Evolutionary conservation across 331 rosid species (phyloP).

Genomic region (Erythrophleum ivorense): DNA sequence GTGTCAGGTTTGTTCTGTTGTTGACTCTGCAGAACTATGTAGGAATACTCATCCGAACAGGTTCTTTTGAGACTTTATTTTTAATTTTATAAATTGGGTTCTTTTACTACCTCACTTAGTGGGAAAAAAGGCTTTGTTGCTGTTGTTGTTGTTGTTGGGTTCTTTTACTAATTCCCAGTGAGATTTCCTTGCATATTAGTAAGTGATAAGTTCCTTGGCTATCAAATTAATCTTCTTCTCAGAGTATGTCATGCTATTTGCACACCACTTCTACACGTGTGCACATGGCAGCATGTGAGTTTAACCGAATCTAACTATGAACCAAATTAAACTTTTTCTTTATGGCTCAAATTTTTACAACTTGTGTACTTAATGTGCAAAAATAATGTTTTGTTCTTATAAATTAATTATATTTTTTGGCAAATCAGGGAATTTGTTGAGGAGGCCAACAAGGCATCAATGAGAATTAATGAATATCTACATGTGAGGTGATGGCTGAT

Average conservation of each 20-base stretch:
- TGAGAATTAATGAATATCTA: slow-evolving; percentile 79
- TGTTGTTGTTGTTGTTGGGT: too few relatives aligned
- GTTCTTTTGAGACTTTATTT: slow-evolving; percentile 40
- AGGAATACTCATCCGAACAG: slow-evolving; percentile 88
- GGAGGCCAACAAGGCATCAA: slow-evolving; percentile 79
- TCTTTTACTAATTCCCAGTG: not conserved
- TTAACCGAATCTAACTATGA: not conserved
- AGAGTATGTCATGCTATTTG: not conserved
- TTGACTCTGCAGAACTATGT: slow-evolving; percentile 89
- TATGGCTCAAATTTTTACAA: not conserved
- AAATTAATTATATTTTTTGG: slow-evolving; percentile 22
- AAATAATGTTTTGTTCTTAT: slow-evolving; percentile 10
- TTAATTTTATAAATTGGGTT: not conserved
- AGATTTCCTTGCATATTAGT: not conserved
- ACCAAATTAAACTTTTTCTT: not conserved
- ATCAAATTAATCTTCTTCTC: not conserved
- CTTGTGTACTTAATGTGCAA: not conserved
- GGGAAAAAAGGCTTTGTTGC: too few relatives aligned
- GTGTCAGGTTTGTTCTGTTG: slow-evolving; percentile 76
- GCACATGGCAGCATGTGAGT: not conserved
- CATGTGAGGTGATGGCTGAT: slow-evolving; percentile 85
- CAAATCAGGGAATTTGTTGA: slow-evolving; percentile 77
- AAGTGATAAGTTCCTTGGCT: not conserved
- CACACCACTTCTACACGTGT: not conserved
- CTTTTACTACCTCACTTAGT: too few relatives aligned